Evolutionary conservation across 176 grass and related monocot genomes (phyloP), one percentile per base, ranked within the genome.

Genomic region (Bromus sterilis): DNA sequence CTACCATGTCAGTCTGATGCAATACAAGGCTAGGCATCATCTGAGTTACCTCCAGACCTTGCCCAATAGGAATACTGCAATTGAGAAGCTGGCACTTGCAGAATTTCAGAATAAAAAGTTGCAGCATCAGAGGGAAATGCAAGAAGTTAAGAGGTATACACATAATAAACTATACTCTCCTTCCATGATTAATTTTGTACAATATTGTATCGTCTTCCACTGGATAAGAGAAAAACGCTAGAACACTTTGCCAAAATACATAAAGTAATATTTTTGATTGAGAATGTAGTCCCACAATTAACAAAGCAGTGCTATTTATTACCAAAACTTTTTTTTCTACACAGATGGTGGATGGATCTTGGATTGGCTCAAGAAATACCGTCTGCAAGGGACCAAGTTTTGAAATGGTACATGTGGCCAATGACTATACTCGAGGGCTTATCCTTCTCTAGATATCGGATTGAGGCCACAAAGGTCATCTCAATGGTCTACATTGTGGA

Each of bases 401-500:
- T 37, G 18, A 97, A 93, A 77, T 97, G 86, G 88, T 97, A 89
- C 71, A 79, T 89, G 66, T 91, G 88, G 88, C 4, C 77, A 0
- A 77, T 91, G 88, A 69, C 80, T 5, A 0, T 3, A 24, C 20
- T 97, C 8, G 77, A 79, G 7, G 77, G 74, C 11, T 24, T 32
- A 16, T 87, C 87, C n/a, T 77, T 73, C 59, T 97, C 94, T 0
- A 82, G 73, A 61, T 88, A 87, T 32, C 42, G 94, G 31, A 43
- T 91, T 9, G 77, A 87, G 66, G 41, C 89, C 23, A 85, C 88
- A 35, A 97, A 97, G 75, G 57, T 86, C 5, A 76, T 89, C 20
- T 53, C 94, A 1, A 87, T 97, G 24, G 10, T 97, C n/a, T 97
- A 97, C 49, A 30, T 89, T 48, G 82, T 97, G 36, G 94, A 97